Evolutionary conservation across 169 alveolate genomes (phyloP).

Genomic region (Besnoitia besnoiti): DNA sequence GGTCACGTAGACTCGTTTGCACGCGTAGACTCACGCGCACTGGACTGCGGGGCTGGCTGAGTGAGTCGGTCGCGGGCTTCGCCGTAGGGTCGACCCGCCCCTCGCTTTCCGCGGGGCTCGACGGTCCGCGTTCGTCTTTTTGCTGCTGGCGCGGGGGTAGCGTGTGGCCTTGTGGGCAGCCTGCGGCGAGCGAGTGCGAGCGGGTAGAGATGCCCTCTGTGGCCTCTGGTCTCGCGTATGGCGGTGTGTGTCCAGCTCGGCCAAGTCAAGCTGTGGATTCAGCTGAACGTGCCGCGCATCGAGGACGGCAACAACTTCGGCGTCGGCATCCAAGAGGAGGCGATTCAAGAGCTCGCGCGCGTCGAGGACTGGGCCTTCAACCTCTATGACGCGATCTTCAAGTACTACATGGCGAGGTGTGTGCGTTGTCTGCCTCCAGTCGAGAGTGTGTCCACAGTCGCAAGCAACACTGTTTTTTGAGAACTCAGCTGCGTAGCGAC

Average conservation of each 20-base stretch:
- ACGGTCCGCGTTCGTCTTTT: no score
- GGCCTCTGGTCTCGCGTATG: no score
- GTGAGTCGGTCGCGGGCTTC: no score
- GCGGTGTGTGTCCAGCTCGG: slow-evolving; percentile 73
- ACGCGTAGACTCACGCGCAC: no score
- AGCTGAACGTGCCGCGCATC: slow-evolving; percentile 87
- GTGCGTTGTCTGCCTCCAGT: not conserved
- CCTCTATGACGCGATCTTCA: slow-evolving; percentile 84
- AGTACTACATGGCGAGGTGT: slow-evolving; percentile 83
- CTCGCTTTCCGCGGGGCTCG: no score
- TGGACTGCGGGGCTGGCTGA: no score
- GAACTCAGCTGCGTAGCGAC: not conserved
- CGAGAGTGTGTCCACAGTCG: not conserved
- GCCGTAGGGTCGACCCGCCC: no score
- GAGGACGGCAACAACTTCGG: slow-evolving; percentile 92
- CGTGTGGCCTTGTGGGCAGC: no score
- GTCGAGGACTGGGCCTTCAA: slow-evolving; percentile 90
- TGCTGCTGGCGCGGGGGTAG: no score
- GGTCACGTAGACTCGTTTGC: no score
- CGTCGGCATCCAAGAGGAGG: slow-evolving; percentile 91
- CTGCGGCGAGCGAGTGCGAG: no score
- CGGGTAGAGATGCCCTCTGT: no score
- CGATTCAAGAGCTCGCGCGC: slow-evolving; percentile 88
- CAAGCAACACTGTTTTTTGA: not conserved
- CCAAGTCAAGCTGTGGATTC: slow-evolving; percentile 88